phyloP scores from a whole-genome alignment of 2,329 filamentous ascomycete genomes.

The Talaromyces sp. region DNA sequence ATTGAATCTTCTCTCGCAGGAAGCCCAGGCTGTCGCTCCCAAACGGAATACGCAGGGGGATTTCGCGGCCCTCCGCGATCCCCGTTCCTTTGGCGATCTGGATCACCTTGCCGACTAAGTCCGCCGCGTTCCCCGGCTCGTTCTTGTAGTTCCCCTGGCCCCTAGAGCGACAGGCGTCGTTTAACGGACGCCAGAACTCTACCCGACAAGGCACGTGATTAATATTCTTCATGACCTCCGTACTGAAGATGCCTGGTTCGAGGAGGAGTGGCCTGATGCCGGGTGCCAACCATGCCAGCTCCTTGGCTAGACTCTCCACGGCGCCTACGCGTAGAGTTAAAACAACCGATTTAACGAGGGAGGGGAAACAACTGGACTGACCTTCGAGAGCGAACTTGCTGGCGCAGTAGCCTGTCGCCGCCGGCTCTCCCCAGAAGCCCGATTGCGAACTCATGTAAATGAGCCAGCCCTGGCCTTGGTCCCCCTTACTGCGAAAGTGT shows the following conservation, averaged over 20 bases:
- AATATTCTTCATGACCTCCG: neutral
- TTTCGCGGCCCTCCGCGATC: neutral
- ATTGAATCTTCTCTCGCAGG: neutral
- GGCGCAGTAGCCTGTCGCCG: neutral
- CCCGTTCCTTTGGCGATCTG: neutral
- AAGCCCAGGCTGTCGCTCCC: neutral
- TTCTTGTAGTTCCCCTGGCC: neutral
- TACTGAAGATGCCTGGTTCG: neutral
- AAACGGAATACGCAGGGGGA: neutral
- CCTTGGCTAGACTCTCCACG: neutral
- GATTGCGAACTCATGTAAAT: neutral
- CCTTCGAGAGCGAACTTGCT: neutral
- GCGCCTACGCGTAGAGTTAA: neutral
- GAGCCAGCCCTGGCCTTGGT: neutral
- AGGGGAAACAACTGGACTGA: neutral
- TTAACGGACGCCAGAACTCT: neutral
- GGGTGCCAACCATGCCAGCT: neutral
- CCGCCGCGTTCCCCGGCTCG: neutral
- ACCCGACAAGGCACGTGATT: neutral
- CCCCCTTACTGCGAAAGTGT: neutral
- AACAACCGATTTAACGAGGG: too few species aligned
- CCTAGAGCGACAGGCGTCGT: neutral
- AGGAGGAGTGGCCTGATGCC: neutral
- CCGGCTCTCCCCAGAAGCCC: neutral
- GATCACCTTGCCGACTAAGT: neutral